A percentile compares a stretch with the other conserved stretches of the same genome.
Evolutionary conservation across 1,284 basidiomycete genomes (phyloP).

Genomic region (Tetrapyrgos nigripes): DNA sequence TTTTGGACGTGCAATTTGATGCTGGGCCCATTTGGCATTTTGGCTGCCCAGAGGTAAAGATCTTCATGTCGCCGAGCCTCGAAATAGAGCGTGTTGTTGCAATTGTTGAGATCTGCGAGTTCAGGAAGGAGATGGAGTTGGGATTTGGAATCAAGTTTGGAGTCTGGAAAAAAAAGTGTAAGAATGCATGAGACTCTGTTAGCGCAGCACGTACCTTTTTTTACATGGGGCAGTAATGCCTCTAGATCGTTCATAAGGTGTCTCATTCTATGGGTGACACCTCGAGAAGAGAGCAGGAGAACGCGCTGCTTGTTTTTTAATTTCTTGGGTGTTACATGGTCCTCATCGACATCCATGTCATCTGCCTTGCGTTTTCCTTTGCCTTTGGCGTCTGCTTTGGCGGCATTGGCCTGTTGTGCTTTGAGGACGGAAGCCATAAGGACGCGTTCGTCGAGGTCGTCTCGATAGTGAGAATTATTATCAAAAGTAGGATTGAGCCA

Average conservation of each 20-base stretch:
- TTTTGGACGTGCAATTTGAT: constrained; percentile 99
- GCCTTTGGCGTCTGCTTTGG: constrained; percentile 52
- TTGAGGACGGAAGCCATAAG: constrained; percentile 76
- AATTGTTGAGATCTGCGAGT: constrained; percentile 97
- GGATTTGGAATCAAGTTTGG: constrained; percentile 97
- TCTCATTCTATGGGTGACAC: constrained; percentile 95
- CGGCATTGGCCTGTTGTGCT: constrained; percentile 64
- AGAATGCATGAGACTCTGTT: not conserved
- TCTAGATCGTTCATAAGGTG: constrained; percentile 98
- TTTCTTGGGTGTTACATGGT: constrained; percentile 50
- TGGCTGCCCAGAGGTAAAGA: constrained; percentile 96
- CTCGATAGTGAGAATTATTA: too few species aligned
- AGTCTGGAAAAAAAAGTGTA: constrained; percentile 59
- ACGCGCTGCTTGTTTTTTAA: constrained; percentile 88
- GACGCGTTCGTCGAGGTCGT: too few species aligned
- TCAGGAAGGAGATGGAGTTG: constrained; percentile 95
- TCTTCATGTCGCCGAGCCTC: constrained; percentile 97
- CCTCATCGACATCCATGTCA: constrained; percentile 62
- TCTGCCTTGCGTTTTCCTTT: constrained; percentile 73
- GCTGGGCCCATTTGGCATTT: constrained; percentile 97
- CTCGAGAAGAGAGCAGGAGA: constrained; percentile 91
- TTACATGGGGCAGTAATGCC: constrained; percentile 90
- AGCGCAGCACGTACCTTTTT: constrained; percentile 78
- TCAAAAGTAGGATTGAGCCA: not conserved
- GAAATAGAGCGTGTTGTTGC: constrained; percentile 98